Conservation (phyloP, 805 yeast genomes). For the Barnettozyma siamensis region DNA sequence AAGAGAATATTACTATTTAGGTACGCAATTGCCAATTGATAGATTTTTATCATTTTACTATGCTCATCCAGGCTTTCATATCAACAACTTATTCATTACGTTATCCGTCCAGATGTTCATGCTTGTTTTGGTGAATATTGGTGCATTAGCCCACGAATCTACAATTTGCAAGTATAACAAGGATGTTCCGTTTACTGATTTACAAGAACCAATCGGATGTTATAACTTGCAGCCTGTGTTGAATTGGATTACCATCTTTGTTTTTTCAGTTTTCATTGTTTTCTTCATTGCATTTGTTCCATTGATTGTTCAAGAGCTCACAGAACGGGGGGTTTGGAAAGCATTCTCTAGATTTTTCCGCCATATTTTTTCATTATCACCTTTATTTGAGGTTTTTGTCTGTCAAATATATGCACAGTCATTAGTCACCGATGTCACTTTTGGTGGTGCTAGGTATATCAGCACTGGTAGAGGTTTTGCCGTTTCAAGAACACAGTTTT, state of each 20-base stretch:
- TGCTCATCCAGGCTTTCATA: conserved; percentile 96
- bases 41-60: conserved; percentile 88
- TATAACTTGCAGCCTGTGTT: conserved; percentile 80
- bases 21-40: conserved; percentile 85
- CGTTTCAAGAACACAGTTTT: conserved; percentile 69
- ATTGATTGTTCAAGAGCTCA: conserved; percentile 75
- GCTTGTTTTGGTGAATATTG: conserved; percentile 72
- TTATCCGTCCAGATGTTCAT: conserved; percentile 84
- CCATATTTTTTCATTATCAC: conserved; percentile 79
- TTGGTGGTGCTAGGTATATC: conserved; percentile 90
- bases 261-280: conserved; percentile 84
- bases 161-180: conserved; percentile 62
- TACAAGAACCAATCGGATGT: conserved; percentile 76
- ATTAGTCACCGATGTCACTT: conserved; percentile 64
- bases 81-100: conserved; percentile 83
- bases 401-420: conserved; percentile 89
- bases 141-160: conserved; percentile 69
- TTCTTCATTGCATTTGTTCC: conserved; percentile 91
- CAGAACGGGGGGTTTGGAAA: conserved; percentile 79
- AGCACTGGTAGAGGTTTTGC: conserved; percentile 96
- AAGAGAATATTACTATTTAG: conserved; percentile 85
- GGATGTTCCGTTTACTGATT: conserved; percentile 65
- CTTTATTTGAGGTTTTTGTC: conserved; percentile 90
- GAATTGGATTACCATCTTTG: conserved; percentile 86
- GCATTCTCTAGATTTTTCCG: conserved; percentile 64